Percentiles rank a stretch among this genome's conserved stretches.
Evolutionary conservation across 2,329 filamentous ascomycete species (phyloP).

Genomic region (Geoglossum cookeanum): DNA sequence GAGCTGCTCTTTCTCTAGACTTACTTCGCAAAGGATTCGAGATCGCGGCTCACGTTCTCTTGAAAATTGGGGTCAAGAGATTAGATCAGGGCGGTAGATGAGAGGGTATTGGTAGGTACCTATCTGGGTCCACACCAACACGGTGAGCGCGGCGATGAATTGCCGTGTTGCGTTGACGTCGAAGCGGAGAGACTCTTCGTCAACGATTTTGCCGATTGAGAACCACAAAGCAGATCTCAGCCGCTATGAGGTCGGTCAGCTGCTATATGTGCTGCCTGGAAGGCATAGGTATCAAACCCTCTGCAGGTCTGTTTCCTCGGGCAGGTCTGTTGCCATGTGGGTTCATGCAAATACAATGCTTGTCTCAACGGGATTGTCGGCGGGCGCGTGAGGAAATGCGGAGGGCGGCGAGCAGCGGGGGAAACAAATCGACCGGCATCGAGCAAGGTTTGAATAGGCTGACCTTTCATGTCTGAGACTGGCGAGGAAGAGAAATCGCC

Average conservation of each 20-base stretch:
- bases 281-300: background rate
- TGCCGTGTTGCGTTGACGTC: slow-evolving; percentile 79
- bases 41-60: slow-evolving; percentile 38
- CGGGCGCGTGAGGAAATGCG: too few species aligned
- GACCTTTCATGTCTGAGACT: too few species aligned
- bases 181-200: slow-evolving; percentile 55
- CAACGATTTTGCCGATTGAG: slow-evolving; percentile 68
- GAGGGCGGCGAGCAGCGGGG: too few species aligned
- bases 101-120: slow-evolving; percentile 30
- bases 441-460: too few species aligned
- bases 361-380: too few species aligned
- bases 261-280: background rate
- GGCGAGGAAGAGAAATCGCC: too few species aligned
- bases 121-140: slow-evolving; percentile 75
- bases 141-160: slow-evolving; percentile 70
- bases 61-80: background rate
- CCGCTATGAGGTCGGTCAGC: slow-evolving; percentile 30
- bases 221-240: slow-evolving; percentile 77
- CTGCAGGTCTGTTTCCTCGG: background rate
- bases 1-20: slow-evolving; percentile 32
- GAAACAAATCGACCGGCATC: too few species aligned
- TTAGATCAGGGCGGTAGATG: background rate
- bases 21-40: slow-evolving; percentile 44
- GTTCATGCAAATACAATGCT: too few species aligned
- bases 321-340: background rate